Percentiles rank a stretch among this genome's conserved stretches.
Conservation (phyloP, 2,329 filamentous ascomycete species). For the Colletotrichum kahawae region DNA sequence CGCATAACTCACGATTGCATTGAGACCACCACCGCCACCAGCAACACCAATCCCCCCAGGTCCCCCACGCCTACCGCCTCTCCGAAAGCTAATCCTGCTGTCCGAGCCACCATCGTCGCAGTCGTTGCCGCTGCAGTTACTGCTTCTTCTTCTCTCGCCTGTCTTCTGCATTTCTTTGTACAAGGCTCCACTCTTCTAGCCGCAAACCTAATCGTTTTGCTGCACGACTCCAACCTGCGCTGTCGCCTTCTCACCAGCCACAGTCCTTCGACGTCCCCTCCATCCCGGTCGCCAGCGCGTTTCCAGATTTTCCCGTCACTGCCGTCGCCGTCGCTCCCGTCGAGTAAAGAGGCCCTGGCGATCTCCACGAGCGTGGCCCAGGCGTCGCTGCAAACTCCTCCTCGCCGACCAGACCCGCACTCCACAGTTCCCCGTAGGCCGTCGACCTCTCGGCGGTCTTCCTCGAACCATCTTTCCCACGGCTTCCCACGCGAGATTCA, state of each 20-base stretch:
- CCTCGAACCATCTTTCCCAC: slow-evolving; percentile 45
- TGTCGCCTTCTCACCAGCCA: background rate
- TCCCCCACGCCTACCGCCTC: background rate
- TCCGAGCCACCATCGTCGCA: slow-evolving; percentile 7
- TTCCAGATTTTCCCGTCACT: background rate
- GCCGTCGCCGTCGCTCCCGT: background rate
- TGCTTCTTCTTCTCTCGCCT: background rate
- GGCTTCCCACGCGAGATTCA: slow-evolving; percentile 47
- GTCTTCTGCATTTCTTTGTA: slow-evolving; percentile 14
- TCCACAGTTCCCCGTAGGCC: slow-evolving; percentile 38
- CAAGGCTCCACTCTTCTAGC: slow-evolving; percentile 11
- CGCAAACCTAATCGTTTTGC: slow-evolving; percentile 14
- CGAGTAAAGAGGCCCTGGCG: slow-evolving; percentile 17
- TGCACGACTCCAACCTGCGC: slow-evolving; percentile 2
- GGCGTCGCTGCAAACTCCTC: slow-evolving; percentile 15
- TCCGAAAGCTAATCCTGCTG: slow-evolving; percentile 4
- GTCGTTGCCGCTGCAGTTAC: background rate
- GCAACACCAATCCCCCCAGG: background rate
- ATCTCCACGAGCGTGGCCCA: slow-evolving; percentile 10
- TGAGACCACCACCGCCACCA: background rate
- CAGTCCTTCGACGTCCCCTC: background rate
- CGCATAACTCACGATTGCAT: slow-evolving; percentile 14
- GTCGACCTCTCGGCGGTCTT: slow-evolving; percentile 53
- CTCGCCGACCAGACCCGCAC: slow-evolving; percentile 6
- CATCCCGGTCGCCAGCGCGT: background rate